A percentile compares a stretch with the other conserved stretches of the same genome.
Evolutionary conservation across 2,329 filamentous ascomycete genomes (phyloP).

Genomic region (Cladosporium sp.): DNA sequence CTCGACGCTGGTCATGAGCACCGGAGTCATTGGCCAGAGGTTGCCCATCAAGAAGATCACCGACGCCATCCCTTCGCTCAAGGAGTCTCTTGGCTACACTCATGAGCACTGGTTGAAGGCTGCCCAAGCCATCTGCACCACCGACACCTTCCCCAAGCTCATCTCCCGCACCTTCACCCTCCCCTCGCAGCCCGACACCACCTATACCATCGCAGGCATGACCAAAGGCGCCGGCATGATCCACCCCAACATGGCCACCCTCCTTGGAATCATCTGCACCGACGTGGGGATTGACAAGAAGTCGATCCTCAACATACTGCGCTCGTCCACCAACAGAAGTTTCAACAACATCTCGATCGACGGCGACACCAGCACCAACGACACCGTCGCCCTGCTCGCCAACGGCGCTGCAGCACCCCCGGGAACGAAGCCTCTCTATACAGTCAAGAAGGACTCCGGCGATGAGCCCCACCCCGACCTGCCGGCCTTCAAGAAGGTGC

Average conservation of each 20-base stretch:
- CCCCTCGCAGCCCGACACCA: conserved; percentile 68
- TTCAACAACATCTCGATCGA: conserved; percentile 98
- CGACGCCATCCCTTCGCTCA: conserved; percentile 71
- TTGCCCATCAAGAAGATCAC: conserved; percentile 90
- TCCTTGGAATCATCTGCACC: conserved; percentile 87
- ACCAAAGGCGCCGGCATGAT: conserved; percentile 99
- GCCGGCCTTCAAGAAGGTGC: conserved; percentile 62
- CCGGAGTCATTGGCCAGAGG: conserved; percentile 92
- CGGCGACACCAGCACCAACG: conserved; percentile 95
- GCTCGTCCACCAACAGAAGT: conserved; percentile 70
- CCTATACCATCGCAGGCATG: conserved; percentile 87
- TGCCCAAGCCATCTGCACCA: conserved; percentile 93
- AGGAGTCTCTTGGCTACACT: conserved; percentile 64
- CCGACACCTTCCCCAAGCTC: conserved; percentile 97
- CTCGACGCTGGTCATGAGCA: conserved; percentile 93
- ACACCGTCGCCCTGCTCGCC: conserved; percentile 90
- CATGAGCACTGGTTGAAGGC: conserved; percentile 85
- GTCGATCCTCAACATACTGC: conserved; percentile 67
- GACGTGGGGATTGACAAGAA: conserved; percentile 73
- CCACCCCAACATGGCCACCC: conserved; percentile 96
- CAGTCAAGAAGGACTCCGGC: background rate
- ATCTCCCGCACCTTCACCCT: conserved; percentile 79
- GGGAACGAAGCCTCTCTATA: conserved; percentile 10
- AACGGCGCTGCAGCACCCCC: conserved; percentile 70
- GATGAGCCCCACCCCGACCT: conserved; percentile 54